Evolutionary conservation across 352 stramenopile species (phyloP).

Genomic region (Globisporangium viniferum): DNA sequence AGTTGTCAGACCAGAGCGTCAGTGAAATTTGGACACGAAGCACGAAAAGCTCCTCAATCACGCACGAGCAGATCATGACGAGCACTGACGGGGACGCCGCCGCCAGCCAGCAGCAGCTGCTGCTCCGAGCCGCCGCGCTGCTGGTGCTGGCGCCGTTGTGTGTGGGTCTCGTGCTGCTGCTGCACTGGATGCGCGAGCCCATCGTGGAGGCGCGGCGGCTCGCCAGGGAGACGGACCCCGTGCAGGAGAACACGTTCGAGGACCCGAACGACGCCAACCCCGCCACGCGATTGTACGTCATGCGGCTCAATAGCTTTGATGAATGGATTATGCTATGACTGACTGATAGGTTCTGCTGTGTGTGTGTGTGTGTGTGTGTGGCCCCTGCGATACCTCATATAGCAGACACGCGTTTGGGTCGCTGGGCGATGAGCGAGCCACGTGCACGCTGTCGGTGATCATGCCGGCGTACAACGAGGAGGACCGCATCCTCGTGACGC

Average conservation of each 20-base stretch:
- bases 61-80: conserved; percentile 7
- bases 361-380: conserved; percentile 1
- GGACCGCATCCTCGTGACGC: conserved; percentile 89
- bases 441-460: conserved; percentile 85
- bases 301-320: background rate
- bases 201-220: conserved; percentile 55
- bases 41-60: background rate
- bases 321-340: background rate
- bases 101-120: background rate
- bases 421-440: conserved; percentile 47
- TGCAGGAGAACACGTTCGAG: conserved; percentile 52
- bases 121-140: conserved; percentile 23
- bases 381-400: too few species aligned
- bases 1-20: background rate
- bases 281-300: conserved; percentile 34
- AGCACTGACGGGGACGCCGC: background rate
- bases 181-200: conserved; percentile 58
- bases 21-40: conserved; percentile 1
- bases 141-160: conserved; percentile 20
- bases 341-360: background rate
- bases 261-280: conserved; percentile 42
- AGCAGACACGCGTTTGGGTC: conserved; percentile 53
- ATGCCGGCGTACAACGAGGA: conserved; percentile 96
- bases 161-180: conserved; percentile 30
- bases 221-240: conserved; percentile 38